phyloP scores from a whole-genome alignment of 2,329 filamentous ascomycete species.

The Fusarium circinatum region DNA sequence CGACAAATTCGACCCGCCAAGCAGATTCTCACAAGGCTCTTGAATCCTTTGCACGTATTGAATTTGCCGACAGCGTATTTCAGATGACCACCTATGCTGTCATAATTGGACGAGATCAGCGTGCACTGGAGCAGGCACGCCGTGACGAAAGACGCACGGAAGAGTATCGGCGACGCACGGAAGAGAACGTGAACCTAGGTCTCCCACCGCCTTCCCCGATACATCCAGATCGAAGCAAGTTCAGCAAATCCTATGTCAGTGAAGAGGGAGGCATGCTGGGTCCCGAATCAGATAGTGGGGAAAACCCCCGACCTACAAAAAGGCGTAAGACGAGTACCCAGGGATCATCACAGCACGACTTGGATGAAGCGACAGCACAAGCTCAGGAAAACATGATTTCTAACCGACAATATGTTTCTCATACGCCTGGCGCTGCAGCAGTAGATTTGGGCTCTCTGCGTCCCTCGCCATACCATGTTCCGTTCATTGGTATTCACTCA shows the following conservation, averaged over 20 bases:
- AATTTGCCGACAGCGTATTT: conserved; percentile 80
- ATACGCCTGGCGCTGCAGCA: conserved; percentile 67
- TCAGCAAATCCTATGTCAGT: conserved; percentile 73
- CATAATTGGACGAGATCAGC: conserved; percentile 76
- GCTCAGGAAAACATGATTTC: conserved; percentile 60
- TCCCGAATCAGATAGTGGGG: conserved; percentile 68
- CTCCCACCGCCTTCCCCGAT: conserved; percentile 63
- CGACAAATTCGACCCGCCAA: conserved; percentile 49
- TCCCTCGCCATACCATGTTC: conserved; percentile 69
- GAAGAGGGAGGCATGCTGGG: conserved; percentile 76
- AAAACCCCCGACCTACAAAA: conserved; percentile 57
- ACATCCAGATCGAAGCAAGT: conserved; percentile 62
- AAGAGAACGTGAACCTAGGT: conserved; percentile 59
- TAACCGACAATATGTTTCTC: conserved; percentile 69
- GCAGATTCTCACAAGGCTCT: conserved; percentile 54
- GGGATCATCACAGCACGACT: conserved; percentile 55
- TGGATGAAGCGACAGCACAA: conserved; percentile 50
- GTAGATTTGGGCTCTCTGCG: conserved; percentile 69
- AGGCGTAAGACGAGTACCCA: conserved; percentile 59
- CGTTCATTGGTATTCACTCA: conserved; percentile 78
- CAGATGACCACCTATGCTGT: conserved; percentile 81
- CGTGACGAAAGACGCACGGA: conserved; percentile 61
- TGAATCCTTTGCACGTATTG: conserved; percentile 69
- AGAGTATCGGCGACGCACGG: conserved; percentile 55
- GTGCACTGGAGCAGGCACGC: conserved; percentile 65